A percentile compares a stretch with the other conserved stretches of the same genome.
phyloP scores from a whole-genome alignment of 352 stramenopile species.

The Plasmopara halstedii region DNA sequence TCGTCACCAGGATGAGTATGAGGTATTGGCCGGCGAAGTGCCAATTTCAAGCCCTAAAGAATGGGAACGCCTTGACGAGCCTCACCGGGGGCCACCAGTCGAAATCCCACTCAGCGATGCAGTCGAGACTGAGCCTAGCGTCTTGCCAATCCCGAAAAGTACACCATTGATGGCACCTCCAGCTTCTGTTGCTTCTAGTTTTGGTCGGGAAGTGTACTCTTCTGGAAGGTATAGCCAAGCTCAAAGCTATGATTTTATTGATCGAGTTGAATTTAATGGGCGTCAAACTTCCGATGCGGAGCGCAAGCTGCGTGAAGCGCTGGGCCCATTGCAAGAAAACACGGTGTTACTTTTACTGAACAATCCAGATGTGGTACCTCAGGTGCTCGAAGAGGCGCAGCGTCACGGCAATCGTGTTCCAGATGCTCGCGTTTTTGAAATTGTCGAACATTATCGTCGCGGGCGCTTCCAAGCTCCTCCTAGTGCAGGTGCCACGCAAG shows the following conservation, averaged over 20 bases:
- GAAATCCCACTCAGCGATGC: conserved; percentile 69
- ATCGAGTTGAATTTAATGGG: conserved; percentile 22
- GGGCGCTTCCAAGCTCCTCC: conserved; percentile 25
- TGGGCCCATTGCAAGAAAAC: conserved; percentile 62
- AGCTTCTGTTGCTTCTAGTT: conserved; percentile 8
- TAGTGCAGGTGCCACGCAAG: conserved; percentile 19
- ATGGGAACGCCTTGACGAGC: conserved; percentile 61
- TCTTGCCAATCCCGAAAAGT: conserved; percentile 9
- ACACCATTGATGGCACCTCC: conserved; percentile 14
- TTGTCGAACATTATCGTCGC: conserved; percentile 58
- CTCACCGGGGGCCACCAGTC: conserved; percentile 42
- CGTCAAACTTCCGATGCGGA: conserved; percentile 46
- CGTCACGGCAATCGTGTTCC: conserved; percentile 68
- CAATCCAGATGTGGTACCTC: conserved; percentile 63
- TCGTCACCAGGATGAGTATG: conserved; percentile 75
- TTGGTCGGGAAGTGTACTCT: conserved; percentile 16
- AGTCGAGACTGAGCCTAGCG: conserved; percentile 20
- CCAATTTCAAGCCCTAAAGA: conserved; percentile 70
- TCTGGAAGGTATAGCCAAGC: conserved; percentile 22
- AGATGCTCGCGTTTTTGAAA: conserved; percentile 69
- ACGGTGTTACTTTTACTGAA: conserved; percentile 69
- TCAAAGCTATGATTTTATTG: conserved; percentile 11
- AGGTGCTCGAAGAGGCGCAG: conserved; percentile 77
- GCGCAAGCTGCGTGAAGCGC: conserved; percentile 45
- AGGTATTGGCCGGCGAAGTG: conserved; percentile 75